Percentiles rank a stretch among this genome's conserved stretches.
phyloP scores from a whole-genome alignment of 2,329 filamentous ascomycete genomes.

The Trichoderma koningiopsis region DNA sequence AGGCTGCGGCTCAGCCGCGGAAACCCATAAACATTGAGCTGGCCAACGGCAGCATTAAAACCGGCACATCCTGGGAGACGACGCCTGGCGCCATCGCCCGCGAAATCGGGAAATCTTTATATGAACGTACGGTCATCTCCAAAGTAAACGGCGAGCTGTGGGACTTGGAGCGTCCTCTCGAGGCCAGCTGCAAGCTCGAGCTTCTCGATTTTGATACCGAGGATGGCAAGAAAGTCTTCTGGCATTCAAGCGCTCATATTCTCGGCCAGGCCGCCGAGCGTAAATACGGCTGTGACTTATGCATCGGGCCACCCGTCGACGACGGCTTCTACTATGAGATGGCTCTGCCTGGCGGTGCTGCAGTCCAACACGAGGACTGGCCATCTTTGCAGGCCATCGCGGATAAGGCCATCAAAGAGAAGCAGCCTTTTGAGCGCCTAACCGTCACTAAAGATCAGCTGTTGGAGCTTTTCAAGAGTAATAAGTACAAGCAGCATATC shows the following conservation, averaged over 20 bases:
- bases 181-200: constrained; percentile 82
- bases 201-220: constrained; percentile 74
- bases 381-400: too few species aligned
- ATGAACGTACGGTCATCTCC: constrained; percentile 84
- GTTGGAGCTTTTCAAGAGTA: constrained; percentile 93
- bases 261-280: constrained; percentile 93
- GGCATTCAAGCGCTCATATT: constrained; percentile 94
- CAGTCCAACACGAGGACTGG: too few species aligned
- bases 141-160: constrained; percentile 82
- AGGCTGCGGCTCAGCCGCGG: too few species aligned
- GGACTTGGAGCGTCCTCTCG: constrained; percentile 89
- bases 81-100: constrained; percentile 78
- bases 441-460: constrained; percentile 88
- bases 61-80: constrained; percentile 87
- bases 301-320: constrained; percentile 88
- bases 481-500: constrained; percentile 98
- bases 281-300: constrained; percentile 87
- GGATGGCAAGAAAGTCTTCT: constrained; percentile 88
- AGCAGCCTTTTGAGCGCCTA: constrained; percentile 90
- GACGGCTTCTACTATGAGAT: constrained; percentile 97
- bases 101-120: constrained; percentile 80
- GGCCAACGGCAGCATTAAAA: constrained; percentile 68
- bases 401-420: constrained; percentile 95
- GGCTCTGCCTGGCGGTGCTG: too few species aligned
- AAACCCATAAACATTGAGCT: too few species aligned